Evolutionary conservation across 495 filamentous ascomycete species (phyloP).

Genomic region (Hypoxylon trugodes): DNA sequence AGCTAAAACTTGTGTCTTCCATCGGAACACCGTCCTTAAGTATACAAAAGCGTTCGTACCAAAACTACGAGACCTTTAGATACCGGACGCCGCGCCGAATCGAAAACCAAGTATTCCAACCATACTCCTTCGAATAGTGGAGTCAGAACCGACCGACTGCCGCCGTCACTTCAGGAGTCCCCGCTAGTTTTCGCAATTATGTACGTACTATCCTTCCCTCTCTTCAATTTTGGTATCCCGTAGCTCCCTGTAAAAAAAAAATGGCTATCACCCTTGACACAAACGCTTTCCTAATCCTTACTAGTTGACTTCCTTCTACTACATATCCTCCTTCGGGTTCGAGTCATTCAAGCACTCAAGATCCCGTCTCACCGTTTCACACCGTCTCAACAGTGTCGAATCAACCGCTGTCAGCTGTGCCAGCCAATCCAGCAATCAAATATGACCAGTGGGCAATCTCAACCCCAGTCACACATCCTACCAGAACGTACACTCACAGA

Average conservation of each 20-base stretch:
- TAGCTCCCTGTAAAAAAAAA: slow-evolving; percentile 27
- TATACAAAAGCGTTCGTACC: slow-evolving; percentile 14
- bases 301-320: slow-evolving; percentile 24
- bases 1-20: neutral
- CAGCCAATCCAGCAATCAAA: slow-evolving; percentile 27
- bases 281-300: slow-evolving; percentile 41
- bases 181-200: slow-evolving; percentile 11
- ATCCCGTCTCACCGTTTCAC: slow-evolving; percentile 38
- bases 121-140: slow-evolving; percentile 15
- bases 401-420: slow-evolving; percentile 30
- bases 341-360: slow-evolving; percentile 36
- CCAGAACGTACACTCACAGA: slow-evolving; percentile 29
- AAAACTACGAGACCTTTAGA: neutral
- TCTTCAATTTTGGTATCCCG: slow-evolving; percentile 25
- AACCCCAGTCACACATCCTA: slow-evolving; percentile 34
- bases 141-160: slow-evolving; percentile 24
- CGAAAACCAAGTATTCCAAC: slow-evolving; percentile 1
- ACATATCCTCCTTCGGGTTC: slow-evolving; percentile 24
- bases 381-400: slow-evolving; percentile 28
- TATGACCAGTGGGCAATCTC: slow-evolving; percentile 29
- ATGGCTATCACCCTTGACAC: slow-evolving; percentile 23
- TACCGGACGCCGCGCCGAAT: slow-evolving; percentile 24
- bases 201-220: slow-evolving; percentile 17
- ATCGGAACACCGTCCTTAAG: slow-evolving; percentile 15
- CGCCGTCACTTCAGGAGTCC: slow-evolving; percentile 10